Evolutionary conservation across 2,329 filamentous ascomycete genomes (phyloP).

Genomic region (Pseudogymnoascus sp.): DNA sequence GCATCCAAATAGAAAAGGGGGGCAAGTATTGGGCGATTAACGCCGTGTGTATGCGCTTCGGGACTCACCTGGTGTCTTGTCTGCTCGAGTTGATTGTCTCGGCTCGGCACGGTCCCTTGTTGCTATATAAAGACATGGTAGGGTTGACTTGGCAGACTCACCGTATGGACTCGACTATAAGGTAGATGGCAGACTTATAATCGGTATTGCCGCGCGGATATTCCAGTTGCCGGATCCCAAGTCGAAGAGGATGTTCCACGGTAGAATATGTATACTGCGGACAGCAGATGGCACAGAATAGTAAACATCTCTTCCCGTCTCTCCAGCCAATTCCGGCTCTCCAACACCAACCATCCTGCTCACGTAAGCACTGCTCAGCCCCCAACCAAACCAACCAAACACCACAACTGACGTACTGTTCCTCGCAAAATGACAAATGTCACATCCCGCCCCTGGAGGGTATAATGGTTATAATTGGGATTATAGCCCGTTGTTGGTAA

Average conservation of each 20-base stretch:
- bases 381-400: not conserved
- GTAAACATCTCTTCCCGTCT: not conserved
- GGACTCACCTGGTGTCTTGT: not conserved
- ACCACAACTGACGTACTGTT: not conserved
- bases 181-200: not conserved
- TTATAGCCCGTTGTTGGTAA: not conserved
- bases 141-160: not conserved
- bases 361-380: slow-evolving; percentile 5
- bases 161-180: not conserved
- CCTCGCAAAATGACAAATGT: not conserved
- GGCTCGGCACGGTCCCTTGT: not conserved
- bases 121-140: not conserved
- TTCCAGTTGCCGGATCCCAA: not conserved
- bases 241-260: not conserved
- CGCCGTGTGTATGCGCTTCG: not conserved
- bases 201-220: not conserved
- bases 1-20: not conserved
- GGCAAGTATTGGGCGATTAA: not conserved
- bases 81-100: not conserved
- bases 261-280: not conserved
- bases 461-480: not conserved
- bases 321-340: not conserved
- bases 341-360: not conserved
- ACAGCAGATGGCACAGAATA: not conserved
- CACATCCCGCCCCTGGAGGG: not conserved